Evolutionary conservation across 2,329 filamentous ascomycete species (phyloP).

Genomic region (Leptographium radiaticola): DNA sequence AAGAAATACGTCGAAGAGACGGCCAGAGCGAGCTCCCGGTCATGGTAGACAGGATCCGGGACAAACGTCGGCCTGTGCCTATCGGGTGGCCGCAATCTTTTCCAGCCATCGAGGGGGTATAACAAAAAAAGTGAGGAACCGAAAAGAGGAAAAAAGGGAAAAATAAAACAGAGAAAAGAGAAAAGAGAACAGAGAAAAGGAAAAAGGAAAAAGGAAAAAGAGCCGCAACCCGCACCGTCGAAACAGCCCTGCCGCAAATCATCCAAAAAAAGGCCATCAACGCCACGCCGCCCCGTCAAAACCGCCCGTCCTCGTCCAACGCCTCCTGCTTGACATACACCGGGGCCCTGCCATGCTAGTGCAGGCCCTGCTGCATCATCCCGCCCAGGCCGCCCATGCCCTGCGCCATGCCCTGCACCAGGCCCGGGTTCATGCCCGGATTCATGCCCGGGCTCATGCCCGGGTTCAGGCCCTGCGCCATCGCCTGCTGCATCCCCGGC

Average conservation of each 20-base stretch:
- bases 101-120: not conserved
- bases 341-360: not conserved
- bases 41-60: too few relatives aligned
- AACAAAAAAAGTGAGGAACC: not conserved
- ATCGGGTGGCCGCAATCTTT: too few relatives aligned
- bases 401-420: not conserved
- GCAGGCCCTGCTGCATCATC: not conserved
- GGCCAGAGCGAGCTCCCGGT: too few relatives aligned
- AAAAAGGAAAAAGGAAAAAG: not conserved
- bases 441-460: not conserved
- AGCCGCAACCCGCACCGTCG: too few relatives aligned
- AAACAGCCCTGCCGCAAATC: not conserved
- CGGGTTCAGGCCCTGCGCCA: not conserved
- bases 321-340: too few relatives aligned
- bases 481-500: too few relatives aligned
- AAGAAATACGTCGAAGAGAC: not conserved
- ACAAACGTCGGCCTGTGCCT: too few relatives aligned
- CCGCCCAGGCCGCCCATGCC: not conserved
- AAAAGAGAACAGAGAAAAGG: not conserved
- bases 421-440: not conserved
- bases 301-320: too few relatives aligned
- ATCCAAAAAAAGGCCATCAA: not conserved
- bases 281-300: too few relatives aligned
- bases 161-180: not conserved
- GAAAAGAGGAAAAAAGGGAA: not conserved